A percentile compares a stretch with the other conserved stretches of the same genome.
Evolutionary conservation across 345 rosid genomes (phyloP).

Genomic region (Excoecaria cochinchinensis): DNA sequence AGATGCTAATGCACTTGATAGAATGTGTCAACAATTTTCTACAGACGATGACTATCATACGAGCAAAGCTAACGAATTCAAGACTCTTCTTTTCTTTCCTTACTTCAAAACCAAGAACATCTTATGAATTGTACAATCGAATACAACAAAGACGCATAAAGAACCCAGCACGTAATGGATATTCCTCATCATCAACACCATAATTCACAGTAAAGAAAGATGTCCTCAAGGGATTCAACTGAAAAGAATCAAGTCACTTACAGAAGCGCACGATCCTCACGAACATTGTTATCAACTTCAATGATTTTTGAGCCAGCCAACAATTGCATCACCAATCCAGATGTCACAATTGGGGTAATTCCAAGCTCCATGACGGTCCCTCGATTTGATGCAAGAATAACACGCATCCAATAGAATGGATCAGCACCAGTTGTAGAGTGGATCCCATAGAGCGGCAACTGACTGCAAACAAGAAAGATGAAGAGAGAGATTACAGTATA

Average conservation of each 20-base stretch:
- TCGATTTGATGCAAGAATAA: conserved; percentile 69
- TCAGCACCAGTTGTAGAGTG: conserved; percentile 69
- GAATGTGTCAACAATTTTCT: too few species aligned
- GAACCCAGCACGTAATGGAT: too few species aligned
- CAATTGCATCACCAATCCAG: conserved; percentile 70
- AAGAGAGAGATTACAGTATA: conserved; percentile 59
- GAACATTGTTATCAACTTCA: conserved; percentile 70
- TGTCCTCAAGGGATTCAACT: not conserved
- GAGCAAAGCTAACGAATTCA: too few species aligned
- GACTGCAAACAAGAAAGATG: conserved; percentile 69
- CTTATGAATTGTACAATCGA: too few species aligned
- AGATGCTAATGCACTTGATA: too few species aligned
- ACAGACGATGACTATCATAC: too few species aligned
- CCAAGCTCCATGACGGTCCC: conserved; percentile 83
- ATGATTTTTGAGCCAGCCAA: conserved; percentile 76
- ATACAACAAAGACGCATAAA: too few species aligned
- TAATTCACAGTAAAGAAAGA: not conserved
- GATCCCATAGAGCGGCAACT: conserved; percentile 72
- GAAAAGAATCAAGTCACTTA: conserved; percentile 27
- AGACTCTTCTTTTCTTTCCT: too few species aligned
- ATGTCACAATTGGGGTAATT: conserved; percentile 69
- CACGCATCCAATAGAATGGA: conserved; percentile 83
- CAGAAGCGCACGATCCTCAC: conserved; percentile 70
- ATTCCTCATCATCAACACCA: not conserved
- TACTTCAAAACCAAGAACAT: too few species aligned